Percentiles rank a stretch among this genome's conserved stretches.
These are phyloP conservation scores for Talaromyces adpressus DNA, from an alignment of 495 filamentous ascomycete genomes.

Conservation along the genomic window DNA sequence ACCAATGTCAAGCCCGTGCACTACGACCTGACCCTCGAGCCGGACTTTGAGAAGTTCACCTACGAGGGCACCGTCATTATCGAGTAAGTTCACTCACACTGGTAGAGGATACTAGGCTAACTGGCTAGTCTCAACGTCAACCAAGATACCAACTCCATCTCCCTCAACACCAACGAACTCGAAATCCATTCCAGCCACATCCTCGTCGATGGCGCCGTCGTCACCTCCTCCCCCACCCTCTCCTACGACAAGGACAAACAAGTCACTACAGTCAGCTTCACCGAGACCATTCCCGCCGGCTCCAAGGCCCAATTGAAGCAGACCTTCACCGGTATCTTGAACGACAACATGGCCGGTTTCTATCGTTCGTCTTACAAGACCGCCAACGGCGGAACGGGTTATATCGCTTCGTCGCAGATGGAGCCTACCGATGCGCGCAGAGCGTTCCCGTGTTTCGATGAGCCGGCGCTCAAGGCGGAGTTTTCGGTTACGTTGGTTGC, in stretches of 20 bases:
- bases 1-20: constrained; percentile 62
- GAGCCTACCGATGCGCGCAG: constrained; percentile 59
- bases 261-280: constrained; percentile 54
- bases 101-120: background rate
- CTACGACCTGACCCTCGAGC: constrained; percentile 61
- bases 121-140: constrained; percentile 60
- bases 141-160: constrained; percentile 78
- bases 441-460: constrained; percentile 66
- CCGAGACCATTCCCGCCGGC: constrained; percentile 48
- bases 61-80: constrained; percentile 59
- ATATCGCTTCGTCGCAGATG: constrained; percentile 60
- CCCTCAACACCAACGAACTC: constrained; percentile 81
- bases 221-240: constrained; percentile 46
- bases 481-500: constrained; percentile 60
- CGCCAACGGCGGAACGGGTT: constrained; percentile 47
- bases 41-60: constrained; percentile 55
- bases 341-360: constrained; percentile 64
- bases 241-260: constrained; percentile 52
- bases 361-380: constrained; percentile 60
- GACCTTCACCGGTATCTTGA: constrained; percentile 54
- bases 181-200: constrained; percentile 73
- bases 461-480: constrained; percentile 61
- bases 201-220: constrained; percentile 32
- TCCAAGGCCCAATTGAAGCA: constrained; percentile 53
- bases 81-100: constrained; percentile 38